Percentiles rank a stretch among this genome's conserved stretches.
Evolutionary conservation across 352 stramenopile genomes (phyloP).

Genomic region (Pythium grandisporangium): DNA sequence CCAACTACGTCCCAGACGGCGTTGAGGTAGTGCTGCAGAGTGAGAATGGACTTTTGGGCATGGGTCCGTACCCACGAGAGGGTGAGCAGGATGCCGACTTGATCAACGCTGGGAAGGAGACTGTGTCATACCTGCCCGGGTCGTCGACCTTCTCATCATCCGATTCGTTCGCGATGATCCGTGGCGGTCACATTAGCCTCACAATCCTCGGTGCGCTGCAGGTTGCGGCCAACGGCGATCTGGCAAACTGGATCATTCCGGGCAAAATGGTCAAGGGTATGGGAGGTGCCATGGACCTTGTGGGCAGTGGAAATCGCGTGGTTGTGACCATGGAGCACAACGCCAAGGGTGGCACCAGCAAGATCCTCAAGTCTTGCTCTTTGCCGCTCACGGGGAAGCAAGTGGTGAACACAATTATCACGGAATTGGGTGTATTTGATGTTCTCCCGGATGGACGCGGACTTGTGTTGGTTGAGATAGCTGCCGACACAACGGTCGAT

Average conservation of each 20-base stretch:
- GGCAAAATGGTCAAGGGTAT: conserved; percentile 97
- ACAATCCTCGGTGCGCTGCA: conserved; percentile 95
- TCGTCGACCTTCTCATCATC: conserved; percentile 92
- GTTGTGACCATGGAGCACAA: conserved; percentile 98
- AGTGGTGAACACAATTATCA: conserved; percentile 93
- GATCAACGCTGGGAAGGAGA: conserved; percentile 98
- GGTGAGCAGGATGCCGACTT: conserved; percentile 90
- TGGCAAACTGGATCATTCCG: conserved; percentile 96
- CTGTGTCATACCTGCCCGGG: conserved; percentile 89
- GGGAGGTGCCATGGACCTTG: conserved; percentile 97
- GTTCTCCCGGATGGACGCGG: conserved; percentile 42
- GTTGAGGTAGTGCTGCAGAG: conserved; percentile 94
- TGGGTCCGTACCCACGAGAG: conserved; percentile 87
- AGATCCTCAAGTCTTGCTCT: conserved; percentile 92
- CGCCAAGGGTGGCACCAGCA: conserved; percentile 89
- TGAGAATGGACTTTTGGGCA: conserved; percentile 95
- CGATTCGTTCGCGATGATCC: conserved; percentile 96
- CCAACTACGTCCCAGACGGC: conserved; percentile 92
- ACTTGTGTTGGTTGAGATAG: conserved; percentile 87
- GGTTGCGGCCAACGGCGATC: conserved; percentile 88
- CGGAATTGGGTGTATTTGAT: conserved; percentile 86
- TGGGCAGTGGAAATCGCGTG: conserved; percentile 88
- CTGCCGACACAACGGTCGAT: conserved; percentile 72
- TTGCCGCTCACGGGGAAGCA: conserved; percentile 92
- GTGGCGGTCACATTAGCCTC: conserved; percentile 92